Percentiles rank a stretch among this genome's conserved stretches.
Conservation (phyloP, 2,329 filamentous ascomycete species). For the Tetracladium maxilliforme region DNA sequence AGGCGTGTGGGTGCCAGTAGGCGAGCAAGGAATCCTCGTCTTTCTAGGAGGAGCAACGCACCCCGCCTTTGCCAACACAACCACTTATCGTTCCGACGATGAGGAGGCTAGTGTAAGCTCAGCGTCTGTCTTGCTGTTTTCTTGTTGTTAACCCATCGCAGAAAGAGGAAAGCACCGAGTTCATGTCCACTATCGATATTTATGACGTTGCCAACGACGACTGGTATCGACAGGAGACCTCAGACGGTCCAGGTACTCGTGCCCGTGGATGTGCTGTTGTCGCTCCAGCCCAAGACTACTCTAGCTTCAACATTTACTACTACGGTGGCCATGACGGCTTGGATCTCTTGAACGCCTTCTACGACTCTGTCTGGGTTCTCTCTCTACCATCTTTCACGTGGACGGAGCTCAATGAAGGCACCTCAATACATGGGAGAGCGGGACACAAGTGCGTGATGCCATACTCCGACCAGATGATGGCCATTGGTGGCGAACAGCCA, state of each 20-base stretch:
- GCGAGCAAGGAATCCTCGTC: constrained; percentile 59
- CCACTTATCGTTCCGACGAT: constrained; percentile 14
- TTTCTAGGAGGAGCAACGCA: constrained; percentile 61
- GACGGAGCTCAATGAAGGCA: constrained; percentile 39
- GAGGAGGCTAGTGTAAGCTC: constrained; percentile 23
- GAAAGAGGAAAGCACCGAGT: constrained; percentile 49
- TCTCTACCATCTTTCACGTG: constrained; percentile 71
- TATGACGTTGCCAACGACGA: constrained; percentile 57
- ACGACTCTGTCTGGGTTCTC: constrained; percentile 66
- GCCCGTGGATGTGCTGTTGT: constrained; percentile 61
- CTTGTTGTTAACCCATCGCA: constrained; percentile 17
- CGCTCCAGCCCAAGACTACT: constrained; percentile 53
- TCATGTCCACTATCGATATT: constrained; percentile 59
- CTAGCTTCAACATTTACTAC: constrained; percentile 73
- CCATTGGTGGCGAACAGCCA: constrained; percentile 51
- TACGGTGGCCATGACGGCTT: constrained; percentile 61
- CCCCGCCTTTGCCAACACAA: constrained; percentile 28
- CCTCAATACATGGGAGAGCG: constrained; percentile 39
- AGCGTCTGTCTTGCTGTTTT: not conserved
- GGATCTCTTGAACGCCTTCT: constrained; percentile 19
- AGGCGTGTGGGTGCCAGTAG: constrained; percentile 65
- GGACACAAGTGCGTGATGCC: constrained; percentile 63
- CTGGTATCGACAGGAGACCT: constrained; percentile 58
- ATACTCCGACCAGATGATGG: constrained; percentile 70
- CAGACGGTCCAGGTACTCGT: constrained; percentile 36